Evolutionary conservation across 2,329 filamentous ascomycete species (phyloP).

Genomic region (Aaosphaeria pasadenensis): DNA sequence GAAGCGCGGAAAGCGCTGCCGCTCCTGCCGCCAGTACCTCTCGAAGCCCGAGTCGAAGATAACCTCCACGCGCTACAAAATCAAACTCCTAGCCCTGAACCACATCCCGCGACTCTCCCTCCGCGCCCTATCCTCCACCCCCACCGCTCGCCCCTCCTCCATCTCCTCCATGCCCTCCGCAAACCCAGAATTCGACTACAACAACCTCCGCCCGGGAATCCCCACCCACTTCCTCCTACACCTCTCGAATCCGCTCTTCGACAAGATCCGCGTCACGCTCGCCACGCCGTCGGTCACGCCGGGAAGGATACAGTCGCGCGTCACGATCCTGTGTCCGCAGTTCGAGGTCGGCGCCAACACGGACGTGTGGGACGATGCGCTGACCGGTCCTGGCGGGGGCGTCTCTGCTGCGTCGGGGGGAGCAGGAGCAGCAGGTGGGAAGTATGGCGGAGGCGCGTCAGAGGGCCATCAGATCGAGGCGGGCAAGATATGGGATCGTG

Average conservation of each 20-base stretch:
- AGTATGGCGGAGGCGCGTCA: not conserved
- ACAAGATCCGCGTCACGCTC: slow-evolving; percentile 80
- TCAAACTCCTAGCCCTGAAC: slow-evolving; percentile 78
- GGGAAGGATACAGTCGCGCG: slow-evolving; percentile 52
- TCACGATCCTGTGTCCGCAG: slow-evolving; percentile 90
- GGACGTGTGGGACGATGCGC: slow-evolving; percentile 89
- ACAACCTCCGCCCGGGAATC: slow-evolving; percentile 47
- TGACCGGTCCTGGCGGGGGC: slow-evolving; percentile 41
- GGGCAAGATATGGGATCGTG: slow-evolving; percentile 94
- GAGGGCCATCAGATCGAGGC: slow-evolving; percentile 60
- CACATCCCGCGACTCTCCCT: slow-evolving; percentile 84
- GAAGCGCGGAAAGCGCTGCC: slow-evolving; percentile 91
- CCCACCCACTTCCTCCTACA: slow-evolving; percentile 80
- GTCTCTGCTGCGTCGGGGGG: slow-evolving; percentile 8
- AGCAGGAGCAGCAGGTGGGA: slow-evolving; percentile 1
- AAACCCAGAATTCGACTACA: slow-evolving; percentile 41
- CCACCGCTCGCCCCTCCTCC: slow-evolving; percentile 38
- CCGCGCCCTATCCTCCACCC: slow-evolving; percentile 53
- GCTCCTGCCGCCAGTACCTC: slow-evolving; percentile 89
- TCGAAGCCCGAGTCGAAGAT: slow-evolving; percentile 92
- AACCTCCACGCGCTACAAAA: slow-evolving; percentile 83
- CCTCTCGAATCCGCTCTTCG: slow-evolving; percentile 91
- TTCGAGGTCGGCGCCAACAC: slow-evolving; percentile 94
- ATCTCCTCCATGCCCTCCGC: slow-evolving; percentile 6
- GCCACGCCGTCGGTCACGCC: slow-evolving; percentile 63